Conservation (phyloP, 129 eudicot genomes). For the Glebionis coronaria region DNA sequence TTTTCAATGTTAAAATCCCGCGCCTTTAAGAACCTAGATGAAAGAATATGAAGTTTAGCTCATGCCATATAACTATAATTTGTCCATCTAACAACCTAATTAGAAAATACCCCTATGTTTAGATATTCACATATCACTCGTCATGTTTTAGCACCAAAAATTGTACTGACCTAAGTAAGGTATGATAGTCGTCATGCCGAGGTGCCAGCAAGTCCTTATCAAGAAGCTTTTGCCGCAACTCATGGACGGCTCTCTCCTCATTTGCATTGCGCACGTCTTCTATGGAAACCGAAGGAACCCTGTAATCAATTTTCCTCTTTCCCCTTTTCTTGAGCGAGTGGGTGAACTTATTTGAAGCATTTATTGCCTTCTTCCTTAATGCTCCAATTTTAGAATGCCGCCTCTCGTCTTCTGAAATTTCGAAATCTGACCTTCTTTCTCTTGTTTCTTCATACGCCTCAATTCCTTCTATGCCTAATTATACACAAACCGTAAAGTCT, state of each 20-base stretch:
- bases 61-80: not conserved
- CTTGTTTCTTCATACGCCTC: conserved; percentile 57
- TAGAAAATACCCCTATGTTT: too few species aligned
- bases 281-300: conserved; percentile 73
- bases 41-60: conserved; percentile 4
- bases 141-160: conserved; percentile 11
- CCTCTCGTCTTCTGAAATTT: conserved; percentile 76
- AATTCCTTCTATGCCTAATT: conserved; percentile 56
- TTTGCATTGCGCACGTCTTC: conserved; percentile 78
- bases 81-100: conserved; percentile 6
- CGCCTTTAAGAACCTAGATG: conserved; percentile 77
- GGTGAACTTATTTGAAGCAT: conserved; percentile 81
- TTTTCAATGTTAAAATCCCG: conserved; percentile 69
- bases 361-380: conserved; percentile 69
- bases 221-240: conserved; percentile 63
- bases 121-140: too few species aligned
- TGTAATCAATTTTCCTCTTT: conserved; percentile 68
- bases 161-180: conserved; percentile 57
- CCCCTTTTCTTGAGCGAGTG: conserved; percentile 88
- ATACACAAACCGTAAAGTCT: not conserved
- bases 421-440: conserved; percentile 74
- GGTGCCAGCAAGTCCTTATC: conserved; percentile 58
- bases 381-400: conserved; percentile 62
- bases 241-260: conserved; percentile 71
- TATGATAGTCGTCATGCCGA: conserved; percentile 83